Percentiles rank a stretch among this genome's conserved stretches.
phyloP scores from a whole-genome alignment of 805 yeast species.

The Hanseniaspora thailandica region DNA sequence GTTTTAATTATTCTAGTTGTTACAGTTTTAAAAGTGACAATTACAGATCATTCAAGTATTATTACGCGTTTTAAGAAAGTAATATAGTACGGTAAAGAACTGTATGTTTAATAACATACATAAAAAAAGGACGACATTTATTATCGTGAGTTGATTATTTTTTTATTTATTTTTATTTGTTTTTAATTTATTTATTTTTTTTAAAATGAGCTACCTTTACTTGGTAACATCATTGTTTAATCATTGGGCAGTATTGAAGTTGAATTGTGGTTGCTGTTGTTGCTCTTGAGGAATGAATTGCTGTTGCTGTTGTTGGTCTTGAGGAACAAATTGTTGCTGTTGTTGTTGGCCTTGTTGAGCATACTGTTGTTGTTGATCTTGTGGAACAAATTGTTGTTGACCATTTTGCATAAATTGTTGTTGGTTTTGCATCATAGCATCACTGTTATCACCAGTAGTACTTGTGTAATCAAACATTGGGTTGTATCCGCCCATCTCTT shows the following conservation, averaged over 20 bases:
- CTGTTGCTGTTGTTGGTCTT: background rate
- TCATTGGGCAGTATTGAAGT: background rate
- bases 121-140: no score
- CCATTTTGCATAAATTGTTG: background rate
- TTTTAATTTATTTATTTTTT: slow-evolving; percentile 18
- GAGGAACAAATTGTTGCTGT: background rate
- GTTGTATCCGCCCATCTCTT: background rate
- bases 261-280: background rate
- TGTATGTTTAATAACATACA: no score
- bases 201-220: background rate
- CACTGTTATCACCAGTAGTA: background rate
- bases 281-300: background rate
- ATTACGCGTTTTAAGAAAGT: no score
- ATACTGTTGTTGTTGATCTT: background rate
- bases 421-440: background rate
- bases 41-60: no score
- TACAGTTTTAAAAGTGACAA: no score
- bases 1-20: no score
- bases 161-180: slow-evolving; percentile 15
- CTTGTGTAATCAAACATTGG: slow-evolving; percentile 6
- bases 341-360: slow-evolving; percentile 1
- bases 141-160: no score
- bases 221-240: background rate
- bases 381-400: background rate
- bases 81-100: no score